These are phyloP conservation scores for Saturnispora zaruensis DNA, from an alignment of 805 yeast genomes.

Conservation along the genomic window DNA sequence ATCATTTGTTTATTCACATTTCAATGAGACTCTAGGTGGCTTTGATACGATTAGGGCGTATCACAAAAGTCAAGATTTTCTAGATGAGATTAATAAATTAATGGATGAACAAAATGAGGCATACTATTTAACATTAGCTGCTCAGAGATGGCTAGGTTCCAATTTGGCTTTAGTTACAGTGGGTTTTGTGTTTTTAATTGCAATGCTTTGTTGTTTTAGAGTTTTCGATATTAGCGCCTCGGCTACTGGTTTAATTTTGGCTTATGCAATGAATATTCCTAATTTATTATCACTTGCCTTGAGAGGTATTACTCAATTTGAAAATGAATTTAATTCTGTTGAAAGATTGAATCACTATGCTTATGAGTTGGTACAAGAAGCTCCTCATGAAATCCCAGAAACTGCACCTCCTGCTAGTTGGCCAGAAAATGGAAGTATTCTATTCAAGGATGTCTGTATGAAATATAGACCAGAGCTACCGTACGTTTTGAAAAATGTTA, in stretches of 20 bases:
- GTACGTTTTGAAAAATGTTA: conserved; percentile 42
- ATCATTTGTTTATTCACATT: conserved; percentile 61
- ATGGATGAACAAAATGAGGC: conserved; percentile 62
- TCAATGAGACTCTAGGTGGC: conserved; percentile 63
- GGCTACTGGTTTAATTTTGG: conserved; percentile 53
- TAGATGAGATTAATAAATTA: conserved; percentile 35
- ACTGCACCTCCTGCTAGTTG: conserved; percentile 35
- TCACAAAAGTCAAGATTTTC: conserved; percentile 33
- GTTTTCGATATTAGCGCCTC: conserved; percentile 50
- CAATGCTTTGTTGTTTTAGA: conserved; percentile 50
- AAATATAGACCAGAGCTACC: conserved; percentile 57
- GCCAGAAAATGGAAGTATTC: conserved; percentile 43
- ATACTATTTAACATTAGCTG: conserved; percentile 44
- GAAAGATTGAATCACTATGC: conserved; percentile 66
- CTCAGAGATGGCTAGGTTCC: conserved; percentile 58
- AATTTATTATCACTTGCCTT: conserved; percentile 45
- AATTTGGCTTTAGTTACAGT: conserved; percentile 43
- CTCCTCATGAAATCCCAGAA: conserved; percentile 42
- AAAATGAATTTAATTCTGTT: conserved; percentile 75
- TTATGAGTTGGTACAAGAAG: conserved; percentile 53
- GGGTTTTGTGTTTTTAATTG: conserved; percentile 37
- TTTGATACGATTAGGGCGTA: conserved; percentile 57
- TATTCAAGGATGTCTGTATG: conserved; percentile 41
- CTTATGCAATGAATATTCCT: conserved; percentile 51
- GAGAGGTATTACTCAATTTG: conserved; percentile 60